phyloP scores from a whole-genome alignment of 1,284 basidiomycete species.

The Xerocomus nothofagi region DNA sequence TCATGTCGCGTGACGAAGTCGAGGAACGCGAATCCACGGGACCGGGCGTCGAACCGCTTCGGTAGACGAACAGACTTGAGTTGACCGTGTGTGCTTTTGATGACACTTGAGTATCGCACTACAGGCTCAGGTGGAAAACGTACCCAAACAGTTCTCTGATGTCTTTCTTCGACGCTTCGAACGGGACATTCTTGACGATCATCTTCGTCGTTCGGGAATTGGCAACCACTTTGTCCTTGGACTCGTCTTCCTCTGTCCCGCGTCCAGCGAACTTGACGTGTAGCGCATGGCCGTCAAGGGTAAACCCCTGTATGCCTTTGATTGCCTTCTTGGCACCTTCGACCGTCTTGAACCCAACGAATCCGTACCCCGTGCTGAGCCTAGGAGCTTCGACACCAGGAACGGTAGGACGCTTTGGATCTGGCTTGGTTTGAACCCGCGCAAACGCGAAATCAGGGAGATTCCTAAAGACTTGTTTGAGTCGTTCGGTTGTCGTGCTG shows the following conservation, averaged over 20 bases:
- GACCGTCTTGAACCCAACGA: conserved; percentile 84
- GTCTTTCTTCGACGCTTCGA: conserved; percentile 94
- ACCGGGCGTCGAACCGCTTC: conserved; percentile 81
- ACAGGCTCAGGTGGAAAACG: conserved; percentile 30
- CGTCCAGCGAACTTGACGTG: conserved; percentile 87
- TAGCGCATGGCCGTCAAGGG: conserved; percentile 86
- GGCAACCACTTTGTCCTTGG: conserved; percentile 42
- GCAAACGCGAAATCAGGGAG: conserved; percentile 87
- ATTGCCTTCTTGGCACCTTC: conserved; percentile 79
- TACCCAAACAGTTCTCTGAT: conserved; percentile 85
- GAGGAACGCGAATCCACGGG: conserved; percentile 94
- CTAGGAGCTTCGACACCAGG: conserved; percentile 44
- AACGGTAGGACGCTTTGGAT: conserved; percentile 67
- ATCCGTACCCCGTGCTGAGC: conserved; percentile 95
- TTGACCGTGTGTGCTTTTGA: conserved; percentile 77
- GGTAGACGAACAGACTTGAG: conserved; percentile 91
- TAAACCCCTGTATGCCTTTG: conserved; percentile 77
- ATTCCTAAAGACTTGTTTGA: conserved; percentile 72
- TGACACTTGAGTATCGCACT: neutral
- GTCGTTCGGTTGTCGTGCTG: conserved; percentile 77
- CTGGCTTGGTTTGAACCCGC: conserved; percentile 88
- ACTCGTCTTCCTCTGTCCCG: conserved; percentile 66
- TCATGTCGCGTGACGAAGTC: conserved; percentile 89
- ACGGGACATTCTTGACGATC: conserved; percentile 96
- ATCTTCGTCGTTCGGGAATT: conserved; percentile 80